Conservation (phyloP, 768 basidiomycete genomes). For the Cystobasidium ongulense region DNA sequence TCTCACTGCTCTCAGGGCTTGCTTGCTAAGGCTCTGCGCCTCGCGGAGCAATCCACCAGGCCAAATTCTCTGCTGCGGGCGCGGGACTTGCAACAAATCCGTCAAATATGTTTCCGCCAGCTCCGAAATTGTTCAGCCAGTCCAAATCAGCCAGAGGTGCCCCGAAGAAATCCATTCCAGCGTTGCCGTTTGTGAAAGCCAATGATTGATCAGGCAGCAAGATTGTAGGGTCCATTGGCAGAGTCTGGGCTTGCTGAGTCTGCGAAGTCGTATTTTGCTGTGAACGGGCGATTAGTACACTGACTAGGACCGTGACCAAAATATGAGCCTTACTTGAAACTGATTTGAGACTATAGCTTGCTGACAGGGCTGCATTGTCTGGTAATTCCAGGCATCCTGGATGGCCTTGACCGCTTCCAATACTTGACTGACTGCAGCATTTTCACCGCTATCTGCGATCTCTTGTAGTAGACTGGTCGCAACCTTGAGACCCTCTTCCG, state of each 20-base stretch:
- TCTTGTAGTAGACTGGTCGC: background rate
- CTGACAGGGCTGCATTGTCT: background rate
- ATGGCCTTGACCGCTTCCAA: conserved; percentile 4
- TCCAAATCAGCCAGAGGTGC: background rate
- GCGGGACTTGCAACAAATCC: background rate
- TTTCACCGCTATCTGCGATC: background rate
- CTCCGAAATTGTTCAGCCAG: background rate
- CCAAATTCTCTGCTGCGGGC: background rate
- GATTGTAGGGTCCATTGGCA: background rate
- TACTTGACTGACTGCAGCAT: background rate
- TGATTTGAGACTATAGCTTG: background rate
- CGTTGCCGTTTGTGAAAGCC: background rate
- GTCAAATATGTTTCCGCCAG: conserved; percentile 5
- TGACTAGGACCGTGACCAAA: background rate
- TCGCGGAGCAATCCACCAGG: background rate
- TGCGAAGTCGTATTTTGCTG: background rate
- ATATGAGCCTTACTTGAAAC: background rate
- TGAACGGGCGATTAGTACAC: background rate
- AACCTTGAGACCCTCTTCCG: background rate
- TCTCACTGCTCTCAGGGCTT: too few species aligned
- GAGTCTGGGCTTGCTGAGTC: background rate
- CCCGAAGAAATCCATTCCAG: background rate
- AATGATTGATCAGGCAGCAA: background rate
- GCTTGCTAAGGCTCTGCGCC: background rate
- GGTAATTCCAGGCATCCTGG: background rate